A percentile compares a stretch with the other conserved stretches of the same genome.
Conservation (phyloP, 2,329 filamentous ascomycete species). For the Epichloe elymi region DNA sequence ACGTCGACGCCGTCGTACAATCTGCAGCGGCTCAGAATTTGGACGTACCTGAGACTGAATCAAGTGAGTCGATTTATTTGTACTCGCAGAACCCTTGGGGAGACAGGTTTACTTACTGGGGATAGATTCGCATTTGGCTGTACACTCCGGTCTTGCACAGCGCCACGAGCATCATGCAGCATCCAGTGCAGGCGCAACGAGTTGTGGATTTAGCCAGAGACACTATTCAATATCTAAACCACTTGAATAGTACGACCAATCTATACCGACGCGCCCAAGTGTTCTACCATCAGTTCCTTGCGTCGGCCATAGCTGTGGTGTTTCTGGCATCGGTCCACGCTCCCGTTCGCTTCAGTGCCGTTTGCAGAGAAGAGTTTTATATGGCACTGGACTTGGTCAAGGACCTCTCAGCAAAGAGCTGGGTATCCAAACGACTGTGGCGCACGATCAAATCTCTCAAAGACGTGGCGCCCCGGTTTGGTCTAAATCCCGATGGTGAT, state of each 20-base stretch:
- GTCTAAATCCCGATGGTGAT: conserved; percentile 37
- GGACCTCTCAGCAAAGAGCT: conserved; percentile 57
- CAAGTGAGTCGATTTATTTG: conserved; percentile 33
- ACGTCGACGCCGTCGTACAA: conserved; percentile 48
- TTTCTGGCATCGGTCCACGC: conserved; percentile 68
- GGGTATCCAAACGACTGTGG: conserved; percentile 62
- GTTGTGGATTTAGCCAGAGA: conserved; percentile 66
- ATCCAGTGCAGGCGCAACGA: conserved; percentile 59
- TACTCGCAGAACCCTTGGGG: not conserved
- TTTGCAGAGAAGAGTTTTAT: conserved; percentile 65
- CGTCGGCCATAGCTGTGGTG: conserved; percentile 60
- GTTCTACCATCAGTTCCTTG: conserved; percentile 71
- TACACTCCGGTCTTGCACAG: conserved; percentile 81
- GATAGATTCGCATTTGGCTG: conserved; percentile 65
- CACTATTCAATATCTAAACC: conserved; percentile 57
- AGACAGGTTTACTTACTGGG: not conserved
- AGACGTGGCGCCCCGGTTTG: conserved; percentile 57
- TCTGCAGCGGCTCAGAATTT: conserved; percentile 61
- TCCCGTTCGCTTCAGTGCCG: conserved; percentile 54
- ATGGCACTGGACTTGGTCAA: conserved; percentile 64
- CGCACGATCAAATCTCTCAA: conserved; percentile 57
- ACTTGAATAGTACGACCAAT: conserved; percentile 58
- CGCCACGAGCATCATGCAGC: conserved; percentile 66
- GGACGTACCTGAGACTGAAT: conserved; percentile 76
- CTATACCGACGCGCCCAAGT: conserved; percentile 60